phyloP scores from a whole-genome alignment of 352 stramenopile species.

The Globisporangium uncinulatum region DNA sequence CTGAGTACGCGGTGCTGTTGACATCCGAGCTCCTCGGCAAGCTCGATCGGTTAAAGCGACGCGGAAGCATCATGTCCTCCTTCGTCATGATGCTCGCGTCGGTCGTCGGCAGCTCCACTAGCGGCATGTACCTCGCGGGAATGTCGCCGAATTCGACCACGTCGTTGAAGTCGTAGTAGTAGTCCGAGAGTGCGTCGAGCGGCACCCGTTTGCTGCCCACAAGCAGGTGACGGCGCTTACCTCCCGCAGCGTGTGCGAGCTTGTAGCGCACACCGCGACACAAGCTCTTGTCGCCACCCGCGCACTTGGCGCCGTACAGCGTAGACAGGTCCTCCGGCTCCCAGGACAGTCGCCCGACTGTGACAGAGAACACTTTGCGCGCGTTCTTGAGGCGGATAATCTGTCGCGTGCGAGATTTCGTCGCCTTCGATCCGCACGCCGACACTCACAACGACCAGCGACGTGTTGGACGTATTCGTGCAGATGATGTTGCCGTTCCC shows the following conservation, averaged over 20 bases:
- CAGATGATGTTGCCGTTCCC: not conserved
- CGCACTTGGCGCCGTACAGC: conserved; percentile 12
- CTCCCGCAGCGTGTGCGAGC: not conserved
- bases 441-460: conserved; percentile 2
- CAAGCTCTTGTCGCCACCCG: not conserved
- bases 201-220: not conserved
- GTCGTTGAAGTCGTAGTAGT: not conserved
- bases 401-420: conserved; percentile 1
- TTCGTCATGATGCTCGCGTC: not conserved
- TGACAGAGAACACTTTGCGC: conserved; percentile 21
- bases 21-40: not conserved
- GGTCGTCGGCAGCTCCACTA: not conserved
- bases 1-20: not conserved
- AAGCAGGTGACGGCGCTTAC: not conserved
- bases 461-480: conserved; percentile 1
- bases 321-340: conserved; percentile 7
- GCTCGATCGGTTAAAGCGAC: not conserved
- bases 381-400: conserved; percentile 11
- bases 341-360: conserved; percentile 16
- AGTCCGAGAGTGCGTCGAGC: not conserved
- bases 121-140: not conserved
- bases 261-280: conserved; percentile 5
- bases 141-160: not conserved
- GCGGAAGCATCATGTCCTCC: not conserved
- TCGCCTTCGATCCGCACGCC: conserved; percentile 7